Evolutionary conservation across 805 yeast species (phyloP).

Genomic region (Blastobotrys terrestris): DNA sequence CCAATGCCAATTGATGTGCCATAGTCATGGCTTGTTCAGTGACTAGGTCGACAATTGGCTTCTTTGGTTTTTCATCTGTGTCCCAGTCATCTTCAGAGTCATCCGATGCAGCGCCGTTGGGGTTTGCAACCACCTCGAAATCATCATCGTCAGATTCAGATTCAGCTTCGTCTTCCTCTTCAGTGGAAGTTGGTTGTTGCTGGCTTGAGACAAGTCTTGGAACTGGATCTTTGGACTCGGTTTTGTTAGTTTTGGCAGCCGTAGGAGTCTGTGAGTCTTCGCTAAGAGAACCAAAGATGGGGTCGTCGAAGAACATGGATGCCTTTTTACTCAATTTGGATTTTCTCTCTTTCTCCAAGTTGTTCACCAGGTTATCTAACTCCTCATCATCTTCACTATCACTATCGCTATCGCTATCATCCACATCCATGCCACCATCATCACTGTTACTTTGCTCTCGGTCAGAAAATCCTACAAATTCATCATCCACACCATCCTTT

Average conservation of each 20-base stretch:
- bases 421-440: constrained; percentile 6
- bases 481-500: constrained; percentile 15
- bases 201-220: constrained; percentile 12
- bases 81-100: constrained; percentile 29
- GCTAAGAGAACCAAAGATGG: constrained; percentile 28
- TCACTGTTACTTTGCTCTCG: constrained; percentile 25
- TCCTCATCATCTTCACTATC: constrained; percentile 14
- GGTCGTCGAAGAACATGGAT: constrained; percentile 34
- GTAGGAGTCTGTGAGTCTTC: constrained; percentile 16
- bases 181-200: constrained; percentile 10
- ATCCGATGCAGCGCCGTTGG: constrained; percentile 26
- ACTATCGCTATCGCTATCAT: constrained; percentile 13
- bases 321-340: constrained; percentile 32
- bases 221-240: constrained; percentile 19
- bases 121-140: constrained; percentile 28
- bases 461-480: constrained; percentile 30
- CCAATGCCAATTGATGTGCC: constrained; percentile 92
- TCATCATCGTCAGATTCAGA: constrained; percentile 24
- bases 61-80: constrained; percentile 23
- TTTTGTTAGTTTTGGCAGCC: constrained; percentile 6
- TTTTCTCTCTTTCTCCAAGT: constrained; percentile 12
- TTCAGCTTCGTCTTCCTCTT: constrained; percentile 21
- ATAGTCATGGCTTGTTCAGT: constrained; percentile 97
- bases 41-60: constrained; percentile 64
- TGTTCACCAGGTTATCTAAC: constrained; percentile 15